These are phyloP conservation scores for Populus hybrid DNA, from an alignment of 441 rosid genomes.

Conservation along the genomic window DNA sequence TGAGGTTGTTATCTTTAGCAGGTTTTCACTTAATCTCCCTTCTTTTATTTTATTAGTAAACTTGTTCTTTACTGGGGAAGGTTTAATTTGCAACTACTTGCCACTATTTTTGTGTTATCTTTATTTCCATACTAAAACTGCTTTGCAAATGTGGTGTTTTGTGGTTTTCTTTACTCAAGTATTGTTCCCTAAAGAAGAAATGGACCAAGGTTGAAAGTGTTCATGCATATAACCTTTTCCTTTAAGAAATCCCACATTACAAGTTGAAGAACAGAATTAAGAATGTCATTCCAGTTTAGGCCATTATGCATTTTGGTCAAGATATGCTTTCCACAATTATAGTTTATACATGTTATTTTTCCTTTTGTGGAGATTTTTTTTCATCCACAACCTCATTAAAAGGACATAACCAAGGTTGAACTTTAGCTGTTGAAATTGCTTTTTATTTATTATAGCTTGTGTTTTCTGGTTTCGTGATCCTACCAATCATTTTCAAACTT, in stretches of 20 bases:
- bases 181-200: slow-evolving; percentile 8
- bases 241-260: background rate
- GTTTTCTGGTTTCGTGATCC: slow-evolving; percentile 1
- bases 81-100: slow-evolving; percentile 13
- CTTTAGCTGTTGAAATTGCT: background rate
- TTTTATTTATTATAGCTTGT: background rate
- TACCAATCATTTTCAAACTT: slow-evolving; percentile 14
- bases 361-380: background rate
- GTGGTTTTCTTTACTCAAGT: background rate
- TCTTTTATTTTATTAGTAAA: slow-evolving; percentile 6
- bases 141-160: slow-evolving; percentile 7
- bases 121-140: background rate
- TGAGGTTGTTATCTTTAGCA: slow-evolving; percentile 31
- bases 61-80: background rate
- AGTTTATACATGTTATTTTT: background rate
- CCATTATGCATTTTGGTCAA: background rate
- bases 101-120: slow-evolving; percentile 4
- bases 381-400: background rate
- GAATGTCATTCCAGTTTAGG: background rate
- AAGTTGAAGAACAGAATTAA: background rate
- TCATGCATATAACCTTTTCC: background rate
- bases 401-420: slow-evolving; percentile 6
- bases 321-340: background rate
- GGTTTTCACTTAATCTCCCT: background rate
- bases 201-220: background rate